Evolutionary conservation across 1,139 yeast species (phyloP), one percentile per base, ranked within the genome.

Genomic region (Entelexis sorbosivorans): DNA sequence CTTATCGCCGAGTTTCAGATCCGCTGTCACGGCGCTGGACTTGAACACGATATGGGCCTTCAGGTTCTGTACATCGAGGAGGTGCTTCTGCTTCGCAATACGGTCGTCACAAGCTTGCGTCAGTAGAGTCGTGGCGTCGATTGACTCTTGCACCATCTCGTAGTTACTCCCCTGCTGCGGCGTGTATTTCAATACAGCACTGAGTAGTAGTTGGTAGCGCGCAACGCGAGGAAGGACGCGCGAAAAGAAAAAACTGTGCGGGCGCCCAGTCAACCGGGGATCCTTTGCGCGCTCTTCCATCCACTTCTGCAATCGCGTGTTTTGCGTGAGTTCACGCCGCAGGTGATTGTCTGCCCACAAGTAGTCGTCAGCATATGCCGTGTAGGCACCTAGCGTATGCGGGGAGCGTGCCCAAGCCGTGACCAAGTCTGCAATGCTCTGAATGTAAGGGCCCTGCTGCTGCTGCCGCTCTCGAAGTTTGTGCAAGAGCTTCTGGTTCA

Each of bases 181-280:
- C 24, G 82, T 71, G 61, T 74, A 64, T 67, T 73, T 74, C 44
- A 69, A 39, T 29, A 86, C 76, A 36, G 87, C 84, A 17, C 68
- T 65, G 20, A 86, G 69, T 39, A 86, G 82, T 39, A 86, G 70
- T 0, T 87, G 82, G 52, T 85, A 72, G 47, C 82, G 78, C 51
- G 83, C 87, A 52, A 85, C 73, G 16, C 93, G 74, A 5, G 87
- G 83, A 56, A 83, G 79, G 57, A 85, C 83, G 0, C 93, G 82
- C 59, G 86, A 82, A 59, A 83, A 76, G 60, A 82, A 82, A 44
- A 83, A 72, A 47, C 77, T 73, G 64, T 68, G 84, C 59, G 69
- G 82, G 63, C 62, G 79, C 69, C 76, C 77, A 62, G 63, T 69
- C 0, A 77, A 69, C 2, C 73, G 66, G 5, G 73, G 69, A 53